Evolutionary conservation across 176 grass and related monocot species (phyloP).

Genomic region (Oryza glaberrima): DNA sequence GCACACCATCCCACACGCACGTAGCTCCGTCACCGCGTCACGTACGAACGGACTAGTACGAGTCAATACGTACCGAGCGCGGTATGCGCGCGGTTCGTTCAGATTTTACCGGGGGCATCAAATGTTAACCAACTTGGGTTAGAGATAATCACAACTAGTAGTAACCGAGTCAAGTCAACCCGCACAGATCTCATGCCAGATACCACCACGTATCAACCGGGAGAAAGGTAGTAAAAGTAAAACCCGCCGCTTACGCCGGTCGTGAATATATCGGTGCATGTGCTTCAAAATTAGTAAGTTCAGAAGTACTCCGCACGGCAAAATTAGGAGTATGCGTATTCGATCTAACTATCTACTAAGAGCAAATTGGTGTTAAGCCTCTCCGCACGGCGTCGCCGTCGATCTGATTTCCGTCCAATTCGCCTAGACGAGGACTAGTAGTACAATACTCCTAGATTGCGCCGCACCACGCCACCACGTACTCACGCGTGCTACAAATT

Average conservation of each 20-base stretch:
- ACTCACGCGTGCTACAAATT: not conserved
- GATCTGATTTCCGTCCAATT: conserved; percentile 1
- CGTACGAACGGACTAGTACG: not conserved
- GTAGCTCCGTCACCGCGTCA: not conserved
- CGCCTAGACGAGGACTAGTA: not conserved
- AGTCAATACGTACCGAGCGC: not conserved
- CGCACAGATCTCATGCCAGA: not conserved
- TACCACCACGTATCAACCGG: not conserved
- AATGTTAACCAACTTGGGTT: too few species aligned
- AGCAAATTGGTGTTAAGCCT: not conserved
- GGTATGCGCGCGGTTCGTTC: not conserved
- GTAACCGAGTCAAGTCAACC: not conserved
- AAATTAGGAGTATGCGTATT: too few species aligned
- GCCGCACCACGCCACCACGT: not conserved
- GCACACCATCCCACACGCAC: not conserved
- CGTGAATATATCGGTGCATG: not conserved
- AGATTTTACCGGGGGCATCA: not conserved
- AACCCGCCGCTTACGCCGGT: not conserved
- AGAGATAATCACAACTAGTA: not conserved
- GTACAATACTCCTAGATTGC: not conserved
- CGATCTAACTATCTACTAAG: too few species aligned
- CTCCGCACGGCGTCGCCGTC: not conserved
- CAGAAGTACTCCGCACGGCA: too few species aligned
- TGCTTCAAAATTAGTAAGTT: not conserved
- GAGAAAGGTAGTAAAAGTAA: not conserved